Percentiles rank a stretch among this genome's conserved stretches.
Conservation (phyloP, 257 asterid species). For the Leptodermis oblonga region DNA sequence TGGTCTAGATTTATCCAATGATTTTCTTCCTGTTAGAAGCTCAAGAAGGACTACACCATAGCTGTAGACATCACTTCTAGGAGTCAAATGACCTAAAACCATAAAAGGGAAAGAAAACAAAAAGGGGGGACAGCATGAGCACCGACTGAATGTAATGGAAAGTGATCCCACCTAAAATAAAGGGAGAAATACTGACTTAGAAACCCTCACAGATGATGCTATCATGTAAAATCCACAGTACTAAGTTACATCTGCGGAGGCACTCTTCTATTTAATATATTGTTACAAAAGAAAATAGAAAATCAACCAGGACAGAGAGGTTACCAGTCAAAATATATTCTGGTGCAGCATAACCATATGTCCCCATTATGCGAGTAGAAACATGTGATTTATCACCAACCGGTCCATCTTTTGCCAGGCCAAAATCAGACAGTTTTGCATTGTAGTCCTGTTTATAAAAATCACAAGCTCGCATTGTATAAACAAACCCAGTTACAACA, state of each 20-base stretch:
- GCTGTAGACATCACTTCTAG: slow-evolving; percentile 88
- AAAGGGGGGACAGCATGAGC: not conserved
- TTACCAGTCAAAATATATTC: slow-evolving; percentile 74
- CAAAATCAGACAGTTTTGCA: slow-evolving; percentile 75
- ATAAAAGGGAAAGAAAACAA: no score
- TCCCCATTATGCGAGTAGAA: slow-evolving; percentile 85
- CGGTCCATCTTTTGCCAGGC: slow-evolving; percentile 84
- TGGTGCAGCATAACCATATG: slow-evolving; percentile 75
- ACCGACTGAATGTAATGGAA: not conserved
- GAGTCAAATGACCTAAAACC: slow-evolving; percentile 27
- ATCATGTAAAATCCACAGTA: not conserved
- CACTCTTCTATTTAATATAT: not conserved
- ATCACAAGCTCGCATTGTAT: not conserved
- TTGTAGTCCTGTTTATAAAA: slow-evolving; percentile 54
- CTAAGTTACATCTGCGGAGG: not conserved
- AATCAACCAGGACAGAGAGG: not conserved
- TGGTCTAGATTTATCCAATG: slow-evolving; percentile 70
- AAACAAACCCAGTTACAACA: no score
- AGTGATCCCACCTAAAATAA: not conserved
- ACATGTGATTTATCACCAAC: slow-evolving; percentile 86
- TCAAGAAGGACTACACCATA: slow-evolving; percentile 88
- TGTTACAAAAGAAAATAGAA: not conserved
- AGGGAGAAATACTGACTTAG: not conserved
- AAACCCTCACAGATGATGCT: not conserved
- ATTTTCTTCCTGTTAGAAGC: slow-evolving; percentile 76